Evolutionary conservation across 2,329 filamentous ascomycete species (phyloP), one percentile per base, ranked within the genome.

Genomic region (Botrytis deweyae): DNA sequence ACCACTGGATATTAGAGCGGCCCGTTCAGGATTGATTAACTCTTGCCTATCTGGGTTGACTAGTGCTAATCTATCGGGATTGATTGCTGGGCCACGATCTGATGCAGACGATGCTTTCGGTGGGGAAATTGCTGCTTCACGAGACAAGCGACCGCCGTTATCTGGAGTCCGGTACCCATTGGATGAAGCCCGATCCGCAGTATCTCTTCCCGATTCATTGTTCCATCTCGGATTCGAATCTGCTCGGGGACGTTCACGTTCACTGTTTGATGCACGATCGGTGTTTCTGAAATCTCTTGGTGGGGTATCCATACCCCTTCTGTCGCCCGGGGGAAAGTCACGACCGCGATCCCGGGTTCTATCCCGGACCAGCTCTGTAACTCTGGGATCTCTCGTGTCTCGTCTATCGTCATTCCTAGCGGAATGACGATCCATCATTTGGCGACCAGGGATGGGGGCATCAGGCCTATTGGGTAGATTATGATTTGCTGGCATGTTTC

Each of bases 381-480:
- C 16, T 63, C 76, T 73, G 16, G 73, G 70, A 58, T 80, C 77
- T 76, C 79, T 75, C 16, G 66, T 74, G 72, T 81, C 80, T 77
- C 80, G 78, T 33, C 81, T 77, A 61, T 81, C 80, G 22, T 75
- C 74, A 73, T 80, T 78, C 22, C 79, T 78, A 42, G 77, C 58
- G 7, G 74, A 72, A 69, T 81, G 78, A 73, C 80, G 77, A 62
- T 81, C 80, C 46, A 79, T 69, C 29, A 78, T 67, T 65, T 78
- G 77, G 61, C 79, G 76, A 72, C 74, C 71, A 36, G 81, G 80
- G 29, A 82, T 76, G 40, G 80, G 78, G 22, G 75, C 80, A 62
- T 82, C 81, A 14, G 81, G 80, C 64, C 81, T 78, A 58, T 65
- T 80, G 38, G 81, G 80, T 55, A 82, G 77, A 49, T 74, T 78